Conservation (phyloP, 345 rosid genomes). For the Acer saccharum region DNA sequence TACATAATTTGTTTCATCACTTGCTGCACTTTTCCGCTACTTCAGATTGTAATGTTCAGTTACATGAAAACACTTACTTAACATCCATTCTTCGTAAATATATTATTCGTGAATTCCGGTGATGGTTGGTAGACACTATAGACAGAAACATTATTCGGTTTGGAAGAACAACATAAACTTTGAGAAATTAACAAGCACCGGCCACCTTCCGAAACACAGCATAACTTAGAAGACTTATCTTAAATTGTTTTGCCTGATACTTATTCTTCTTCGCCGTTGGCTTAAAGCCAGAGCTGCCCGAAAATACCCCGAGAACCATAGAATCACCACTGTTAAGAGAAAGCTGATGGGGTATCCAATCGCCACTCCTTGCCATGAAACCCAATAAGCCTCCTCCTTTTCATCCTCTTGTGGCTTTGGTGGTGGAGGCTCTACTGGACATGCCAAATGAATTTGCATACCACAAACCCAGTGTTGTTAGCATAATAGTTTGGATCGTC, state of each 20-base stretch:
- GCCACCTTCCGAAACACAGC: no score
- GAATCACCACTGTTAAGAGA: background rate
- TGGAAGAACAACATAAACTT: no score
- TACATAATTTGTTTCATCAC: slow-evolving; percentile 1
- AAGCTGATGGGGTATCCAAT: slow-evolving; percentile 16
- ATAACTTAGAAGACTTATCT: background rate
- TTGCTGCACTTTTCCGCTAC: slow-evolving; percentile 3
- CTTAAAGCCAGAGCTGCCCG: background rate
- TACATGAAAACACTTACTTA: background rate
- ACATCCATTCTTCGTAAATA: background rate
- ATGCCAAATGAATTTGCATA: slow-evolving; percentile 27
- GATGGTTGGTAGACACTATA: no score
- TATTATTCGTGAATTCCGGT: background rate
- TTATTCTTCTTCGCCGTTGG: background rate
- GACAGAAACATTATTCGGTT: background rate
- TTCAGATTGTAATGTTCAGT: background rate
- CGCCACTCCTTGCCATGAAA: slow-evolving; percentile 18
- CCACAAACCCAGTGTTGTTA: slow-evolving; percentile 37
- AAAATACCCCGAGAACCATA: slow-evolving; percentile 1
- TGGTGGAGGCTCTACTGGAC: slow-evolving; percentile 21
- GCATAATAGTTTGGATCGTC: slow-evolving; percentile 26
- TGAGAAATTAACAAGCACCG: no score
- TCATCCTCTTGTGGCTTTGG: slow-evolving; percentile 15
- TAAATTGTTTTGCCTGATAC: background rate
- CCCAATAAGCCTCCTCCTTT: slow-evolving; percentile 7